Conservation (phyloP, 2,329 filamentous ascomycete species). For the Trichoderma atroviride region DNA sequence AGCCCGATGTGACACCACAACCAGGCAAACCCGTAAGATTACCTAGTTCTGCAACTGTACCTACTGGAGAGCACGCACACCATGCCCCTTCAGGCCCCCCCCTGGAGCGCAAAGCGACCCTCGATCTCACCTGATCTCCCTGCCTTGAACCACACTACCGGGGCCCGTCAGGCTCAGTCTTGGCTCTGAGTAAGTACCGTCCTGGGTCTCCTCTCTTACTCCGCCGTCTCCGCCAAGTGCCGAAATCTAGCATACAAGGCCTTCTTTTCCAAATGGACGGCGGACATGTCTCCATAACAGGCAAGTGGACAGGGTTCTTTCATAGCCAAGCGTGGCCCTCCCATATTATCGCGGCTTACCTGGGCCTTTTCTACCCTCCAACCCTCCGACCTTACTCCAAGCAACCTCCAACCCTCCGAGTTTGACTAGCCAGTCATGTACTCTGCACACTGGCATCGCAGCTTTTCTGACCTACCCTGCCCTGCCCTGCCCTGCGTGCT, state of each 20-base stretch:
- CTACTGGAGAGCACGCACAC: background rate
- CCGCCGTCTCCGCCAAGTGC: conserved; percentile 17
- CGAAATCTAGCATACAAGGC: background rate
- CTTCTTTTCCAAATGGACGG: background rate
- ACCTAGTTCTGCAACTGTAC: too few species aligned
- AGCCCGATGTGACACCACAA: conserved; percentile 9
- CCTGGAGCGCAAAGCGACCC: background rate
- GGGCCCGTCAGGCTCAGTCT: background rate
- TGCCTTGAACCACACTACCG: conserved; percentile 3
- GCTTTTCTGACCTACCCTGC: conserved; percentile 5
- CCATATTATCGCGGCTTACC: background rate
- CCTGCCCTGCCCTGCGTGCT: background rate
- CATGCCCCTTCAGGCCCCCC: background rate
- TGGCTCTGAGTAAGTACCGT: background rate
- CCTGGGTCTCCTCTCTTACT: background rate
- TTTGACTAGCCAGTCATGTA: background rate
- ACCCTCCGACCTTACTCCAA: background rate
- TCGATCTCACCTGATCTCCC: conserved; percentile 17
- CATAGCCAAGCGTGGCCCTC: background rate
- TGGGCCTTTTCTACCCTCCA: background rate
- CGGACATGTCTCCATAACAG: conserved; percentile 20
- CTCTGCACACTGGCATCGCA: background rate
- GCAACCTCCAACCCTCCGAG: background rate
- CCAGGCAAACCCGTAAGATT: too few species aligned
- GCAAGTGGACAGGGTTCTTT: conserved; percentile 4